Percentiles rank a stretch among this genome's conserved stretches.
phyloP scores from a whole-genome alignment of 495 filamentous ascomycete species.

The Arthonia radiata region DNA sequence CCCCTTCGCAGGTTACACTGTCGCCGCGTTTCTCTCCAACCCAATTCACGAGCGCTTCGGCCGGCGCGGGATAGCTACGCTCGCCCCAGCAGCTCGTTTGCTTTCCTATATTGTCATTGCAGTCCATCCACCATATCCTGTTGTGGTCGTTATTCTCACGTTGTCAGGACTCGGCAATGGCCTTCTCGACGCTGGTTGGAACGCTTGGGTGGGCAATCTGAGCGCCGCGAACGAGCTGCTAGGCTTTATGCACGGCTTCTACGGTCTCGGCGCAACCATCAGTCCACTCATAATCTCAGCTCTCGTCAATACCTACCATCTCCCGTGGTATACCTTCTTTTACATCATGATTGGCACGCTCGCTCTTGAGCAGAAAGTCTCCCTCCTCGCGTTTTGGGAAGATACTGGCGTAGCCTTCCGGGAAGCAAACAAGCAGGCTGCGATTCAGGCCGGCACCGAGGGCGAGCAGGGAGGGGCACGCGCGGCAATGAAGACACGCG shows the following conservation, averaged over 20 bases:
- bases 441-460: conserved; percentile 10
- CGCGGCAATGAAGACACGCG: conserved; percentile 24
- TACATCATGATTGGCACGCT: conserved; percentile 29
- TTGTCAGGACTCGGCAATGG: conserved; percentile 40
- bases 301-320: conserved; percentile 21
- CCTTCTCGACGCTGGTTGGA: conserved; percentile 37
- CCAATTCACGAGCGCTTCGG: conserved; percentile 32
- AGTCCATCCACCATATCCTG: conserved; percentile 33
- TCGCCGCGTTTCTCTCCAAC: conserved; percentile 32
- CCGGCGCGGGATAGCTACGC: conserved; percentile 49
- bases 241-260: conserved; percentile 31
- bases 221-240: conserved; percentile 34
- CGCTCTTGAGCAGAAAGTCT: conserved; percentile 27
- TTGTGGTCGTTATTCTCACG: conserved; percentile 29
- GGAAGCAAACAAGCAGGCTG: conserved; percentile 17
- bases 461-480: conserved; percentile 4
- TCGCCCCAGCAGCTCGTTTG: conserved; percentile 40
- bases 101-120: conserved; percentile 35
- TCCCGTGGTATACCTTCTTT: conserved; percentile 34
- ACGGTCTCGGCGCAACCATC: conserved; percentile 31
- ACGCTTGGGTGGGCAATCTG: conserved; percentile 39
- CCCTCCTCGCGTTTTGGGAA: conserved; percentile 36
- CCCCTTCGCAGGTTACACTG: conserved; percentile 32
- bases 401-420: conserved; percentile 37
- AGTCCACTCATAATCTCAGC: conserved; percentile 31